Evolutionary conservation across 2,329 filamentous ascomycete genomes (phyloP), one percentile per base, ranked within the genome.

Genomic region (Rutstroemia sp.): DNA sequence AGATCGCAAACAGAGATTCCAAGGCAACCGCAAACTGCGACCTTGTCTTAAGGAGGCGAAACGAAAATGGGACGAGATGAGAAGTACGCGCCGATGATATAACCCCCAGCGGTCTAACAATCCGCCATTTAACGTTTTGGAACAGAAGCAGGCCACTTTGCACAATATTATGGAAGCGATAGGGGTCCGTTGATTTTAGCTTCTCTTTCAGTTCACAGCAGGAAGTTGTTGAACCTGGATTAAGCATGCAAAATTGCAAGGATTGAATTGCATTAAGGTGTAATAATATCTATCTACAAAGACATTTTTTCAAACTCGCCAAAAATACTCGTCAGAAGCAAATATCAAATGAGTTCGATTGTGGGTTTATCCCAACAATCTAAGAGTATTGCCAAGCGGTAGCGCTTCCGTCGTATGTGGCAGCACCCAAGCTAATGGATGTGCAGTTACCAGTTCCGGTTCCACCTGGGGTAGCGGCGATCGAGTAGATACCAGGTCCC

Each of bases 371-470:
- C 30, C 30, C 30, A 34, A 34, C 30, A 46, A 55, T 51, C 23
- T 55, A 55, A 23, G 5, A 1, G 27, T 55, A 55, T 42, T 51
- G 21, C 25, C 19, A 55, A 25, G 53, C 53, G 38, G 47, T 18
- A 18, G 10, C 16, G 1, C 18, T 3, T 3, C 6, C 16, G 12
- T 6, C 2, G 38, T 18, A 38, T 30, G 53, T 12, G 16, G 38
- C 38, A n/a, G 53, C 42, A 25, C 16, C 38, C 2, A 55, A 5
- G 23, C 25, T n/a, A 44, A 55, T 51, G 4, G 38, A 4, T 4
- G 53, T 45, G 19, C 53, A 55, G 53, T 55, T 55, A 34, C 39
- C 53, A 16, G 53, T 55, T n/a, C 19, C 38, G 4, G 16, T 5
- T 55, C 53, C 53, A 27, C 47, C 47, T 10, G 19, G 53, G 4